phyloP scores from a whole-genome alignment of 352 stramenopile genomes.

The Phytophthora litchii region DNA sequence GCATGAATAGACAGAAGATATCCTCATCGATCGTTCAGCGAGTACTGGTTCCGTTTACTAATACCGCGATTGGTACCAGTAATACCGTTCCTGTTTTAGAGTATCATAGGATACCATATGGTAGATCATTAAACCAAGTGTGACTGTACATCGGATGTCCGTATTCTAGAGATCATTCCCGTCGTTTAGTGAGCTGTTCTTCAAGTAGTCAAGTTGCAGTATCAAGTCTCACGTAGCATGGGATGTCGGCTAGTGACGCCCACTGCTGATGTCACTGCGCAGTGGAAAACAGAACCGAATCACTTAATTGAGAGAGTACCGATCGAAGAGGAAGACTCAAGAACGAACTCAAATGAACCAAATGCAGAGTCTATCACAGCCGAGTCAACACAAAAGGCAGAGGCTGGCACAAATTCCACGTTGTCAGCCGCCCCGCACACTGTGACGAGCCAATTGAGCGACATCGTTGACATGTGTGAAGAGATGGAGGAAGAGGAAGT shows the following conservation, averaged over 20 bases:
- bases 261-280: background rate
- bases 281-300: constrained; percentile 3
- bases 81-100: no score
- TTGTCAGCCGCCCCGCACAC: constrained; percentile 2
- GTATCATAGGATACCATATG: no score
- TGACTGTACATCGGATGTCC: no score
- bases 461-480: constrained; percentile 22
- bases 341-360: background rate
- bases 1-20: no score
- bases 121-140: no score
- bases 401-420: background rate
- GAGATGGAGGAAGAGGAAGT: constrained; percentile 21
- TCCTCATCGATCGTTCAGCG: no score
- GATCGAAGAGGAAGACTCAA: background rate
- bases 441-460: constrained; percentile 24
- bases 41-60: no score
- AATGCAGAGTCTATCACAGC: background rate
- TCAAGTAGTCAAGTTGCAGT: no score
- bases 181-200: background rate
- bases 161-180: no score
- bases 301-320: constrained; percentile 10
- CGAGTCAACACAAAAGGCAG: background rate
- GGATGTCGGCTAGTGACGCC: constrained; percentile 8
- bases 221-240: constrained; percentile 1
- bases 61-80: no score